These are phyloP conservation scores for Exophiala alcalophila DNA, from an alignment of 2,329 filamentous ascomycete species.

Conservation along the genomic window DNA sequence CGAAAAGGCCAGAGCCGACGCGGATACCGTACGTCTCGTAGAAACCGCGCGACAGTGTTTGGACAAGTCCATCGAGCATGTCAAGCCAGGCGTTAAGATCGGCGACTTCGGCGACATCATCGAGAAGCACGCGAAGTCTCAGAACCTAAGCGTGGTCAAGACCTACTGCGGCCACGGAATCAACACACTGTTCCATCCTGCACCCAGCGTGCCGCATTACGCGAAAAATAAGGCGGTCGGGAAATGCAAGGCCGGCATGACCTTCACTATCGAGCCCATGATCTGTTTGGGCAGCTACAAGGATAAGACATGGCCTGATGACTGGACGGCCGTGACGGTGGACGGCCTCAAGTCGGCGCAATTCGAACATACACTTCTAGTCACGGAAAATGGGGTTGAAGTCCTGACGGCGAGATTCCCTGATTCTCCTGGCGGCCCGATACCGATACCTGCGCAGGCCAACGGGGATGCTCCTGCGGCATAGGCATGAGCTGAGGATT, in stretches of 20 bases:
- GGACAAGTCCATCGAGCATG: slow-evolving; percentile 82
- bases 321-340: slow-evolving; percentile 93
- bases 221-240: slow-evolving; percentile 98
- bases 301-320: slow-evolving; percentile 96
- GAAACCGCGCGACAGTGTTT: slow-evolving; percentile 87
- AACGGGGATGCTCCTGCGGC: slow-evolving; percentile 14
- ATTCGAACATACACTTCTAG: slow-evolving; percentile 85
- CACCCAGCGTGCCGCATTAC: slow-evolving; percentile 94
- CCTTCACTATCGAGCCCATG: slow-evolving; percentile 99
- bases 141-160: slow-evolving; percentile 84
- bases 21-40: slow-evolving; percentile 83
- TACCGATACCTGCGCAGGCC: slow-evolving; percentile 40
- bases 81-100: slow-evolving; percentile 91
- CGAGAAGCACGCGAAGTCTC: slow-evolving; percentile 86
- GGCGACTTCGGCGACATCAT: slow-evolving; percentile 92
- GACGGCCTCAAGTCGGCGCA: slow-evolving; percentile 90
- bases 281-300: slow-evolving; percentile 86
- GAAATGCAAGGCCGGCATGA: slow-evolving; percentile 92
- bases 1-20: slow-evolving; percentile 76
- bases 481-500: slow-evolving; percentile 15
- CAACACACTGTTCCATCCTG: slow-evolving; percentile 87
- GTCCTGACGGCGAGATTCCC: slow-evolving; percentile 70
- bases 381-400: slow-evolving; percentile 79
- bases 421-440: slow-evolving; percentile 71
- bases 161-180: slow-evolving; percentile 97